Base-by-base conservation (phyloP, 192 early-diverging fungal genomes). In the Entomortierella chlamydospora region DNA sequence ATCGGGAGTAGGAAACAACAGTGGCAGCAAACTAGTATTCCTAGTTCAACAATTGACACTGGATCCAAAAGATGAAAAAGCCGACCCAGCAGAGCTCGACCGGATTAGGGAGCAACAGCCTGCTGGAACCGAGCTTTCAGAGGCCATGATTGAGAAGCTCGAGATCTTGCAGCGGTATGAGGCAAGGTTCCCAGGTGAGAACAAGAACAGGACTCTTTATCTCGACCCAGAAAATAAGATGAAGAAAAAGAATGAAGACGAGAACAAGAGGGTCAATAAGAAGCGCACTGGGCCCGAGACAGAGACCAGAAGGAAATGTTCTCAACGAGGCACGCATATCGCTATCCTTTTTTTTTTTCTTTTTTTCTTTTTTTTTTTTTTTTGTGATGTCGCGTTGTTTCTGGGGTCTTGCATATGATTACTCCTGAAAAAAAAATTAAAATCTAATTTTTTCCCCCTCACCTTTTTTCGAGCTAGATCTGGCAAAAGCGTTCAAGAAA, bases 121-220 rank as follows among this genome's bases (percentile, higher is more conserved):
- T 59, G 47, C 55, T n/a, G 71, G 62, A 65, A 58, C 56, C 61
- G 62, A 64, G 55, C 61, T 73, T 37, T 43, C 81, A 30, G 65
- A 67, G 49, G 69, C 51, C 29, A 66, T 83, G 47, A 52, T 68
- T 45, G 68, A 76, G 63, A 77, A 83, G 62, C 58, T 83, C 23
- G 73, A 57, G 49, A 57, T 78, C 55, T 57, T 83, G 57, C 73
- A 72, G 57, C 73, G 74, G 45, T 83, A 77, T 51, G 73, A 83
- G 49, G 54, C 69, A 52, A 65, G 69, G 57, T 74, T 83, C 67
- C 73, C 73, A 77, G 81, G 81, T 83, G 70, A 66, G 81, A 64
- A 67, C 58, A 58, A 56, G 52, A 54, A 57, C 11, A 64, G 37
- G 39, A 41, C 45, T 28, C 10, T 28, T 12, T 12, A 30, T 54